Percentiles rank a stretch among this genome's conserved stretches.
These are phyloP conservation scores for Niebla homalea DNA, from an alignment of 495 filamentous ascomycete species.

Conservation along the genomic window DNA sequence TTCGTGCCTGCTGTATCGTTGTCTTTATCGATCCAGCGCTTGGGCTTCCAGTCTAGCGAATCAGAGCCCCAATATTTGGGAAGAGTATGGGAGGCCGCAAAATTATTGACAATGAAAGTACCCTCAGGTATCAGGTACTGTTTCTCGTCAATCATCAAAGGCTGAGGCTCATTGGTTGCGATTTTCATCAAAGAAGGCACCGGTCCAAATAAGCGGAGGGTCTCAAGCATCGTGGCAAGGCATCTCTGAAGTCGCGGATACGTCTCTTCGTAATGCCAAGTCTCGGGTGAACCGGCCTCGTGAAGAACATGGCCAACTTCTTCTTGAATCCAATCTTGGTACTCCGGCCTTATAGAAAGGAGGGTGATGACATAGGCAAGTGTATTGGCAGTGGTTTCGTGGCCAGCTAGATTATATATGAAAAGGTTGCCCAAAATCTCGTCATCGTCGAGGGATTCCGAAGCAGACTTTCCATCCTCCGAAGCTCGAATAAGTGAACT, in stretches of 20 bases:
- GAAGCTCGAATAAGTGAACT: conserved; percentile 11
- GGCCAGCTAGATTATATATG: conserved; percentile 14
- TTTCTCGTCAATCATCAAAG: conserved; percentile 17
- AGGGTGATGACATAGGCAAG: conserved; percentile 8
- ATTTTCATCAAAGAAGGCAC: conserved; percentile 4
- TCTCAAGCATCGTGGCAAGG: conserved; percentile 30
- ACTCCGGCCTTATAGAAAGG: conserved; percentile 11
- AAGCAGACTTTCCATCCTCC: not conserved
- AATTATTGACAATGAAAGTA: conserved; percentile 24
- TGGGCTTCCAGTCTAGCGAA: conserved; percentile 20
- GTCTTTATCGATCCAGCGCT: conserved; percentile 15
- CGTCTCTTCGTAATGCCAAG: conserved; percentile 27
- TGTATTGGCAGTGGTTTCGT: conserved; percentile 19
- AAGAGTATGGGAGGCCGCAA: conserved; percentile 27
- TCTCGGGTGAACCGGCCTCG: not conserved
- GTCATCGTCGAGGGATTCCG: conserved; percentile 10
- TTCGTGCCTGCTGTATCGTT: not conserved
- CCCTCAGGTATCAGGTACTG: conserved; percentile 22
- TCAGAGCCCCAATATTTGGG: conserved; percentile 33
- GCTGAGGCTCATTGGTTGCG: not conserved
- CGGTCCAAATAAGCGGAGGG: conserved; percentile 10
- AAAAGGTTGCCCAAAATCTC: conserved; percentile 20
- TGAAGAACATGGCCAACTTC: conserved; percentile 21
- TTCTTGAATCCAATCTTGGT: conserved; percentile 20
- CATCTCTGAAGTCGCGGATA: conserved; percentile 33